Base-by-base conservation (phyloP, 1,139 yeast genomes). In the Yamadazyma epiphylla region DNA sequence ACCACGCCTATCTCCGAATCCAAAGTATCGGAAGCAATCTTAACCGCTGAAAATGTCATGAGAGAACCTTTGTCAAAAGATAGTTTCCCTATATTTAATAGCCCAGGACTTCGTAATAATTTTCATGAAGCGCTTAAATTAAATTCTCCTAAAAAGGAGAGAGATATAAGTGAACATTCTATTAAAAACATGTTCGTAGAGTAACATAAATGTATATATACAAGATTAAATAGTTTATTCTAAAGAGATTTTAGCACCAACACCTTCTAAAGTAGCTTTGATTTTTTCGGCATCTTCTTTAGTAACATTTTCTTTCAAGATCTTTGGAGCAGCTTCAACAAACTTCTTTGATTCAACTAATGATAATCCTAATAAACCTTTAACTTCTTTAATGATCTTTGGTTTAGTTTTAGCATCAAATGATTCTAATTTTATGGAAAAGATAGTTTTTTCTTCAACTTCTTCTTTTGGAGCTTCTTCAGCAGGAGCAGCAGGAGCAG, bases 281-380 rank as follows among this genome's bases (percentile, higher is more conserved):
- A 91, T 85, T 75, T 85, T 84, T 50, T 85, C 94, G 41, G 94
- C 94, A 51, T 84, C 95, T 56, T 84, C 95, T 71, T 85, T 84
- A 39, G 88, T 78, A 36, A 84, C 86, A 46, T 82, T 82, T 50
- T 84, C 95, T 66, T 85, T 85, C 61, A 84, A 74, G 28, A 85
- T 72, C 74, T 91, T 91, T 49, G 99, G 99, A 40, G 98, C 97
- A 51, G 89, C 68, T 69, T 91, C 99, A 37, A 94, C 99, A 47
- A 91, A 86, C 70, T 91, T 91, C 79, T 91, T 94, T 40, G 96
- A 86, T 58, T 91, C 98, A 39, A 91, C 98, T 48, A 91, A 74
- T 12, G 96, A 87, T 53, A 91, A 74, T 7, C 96, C 96, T 53
- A 91, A 74, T 58, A 91, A 70, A 40, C 84, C 75, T 74, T 91